Conservation (phyloP, 2,329 filamentous ascomycete species). For the Corynespora cassiicola region DNA sequence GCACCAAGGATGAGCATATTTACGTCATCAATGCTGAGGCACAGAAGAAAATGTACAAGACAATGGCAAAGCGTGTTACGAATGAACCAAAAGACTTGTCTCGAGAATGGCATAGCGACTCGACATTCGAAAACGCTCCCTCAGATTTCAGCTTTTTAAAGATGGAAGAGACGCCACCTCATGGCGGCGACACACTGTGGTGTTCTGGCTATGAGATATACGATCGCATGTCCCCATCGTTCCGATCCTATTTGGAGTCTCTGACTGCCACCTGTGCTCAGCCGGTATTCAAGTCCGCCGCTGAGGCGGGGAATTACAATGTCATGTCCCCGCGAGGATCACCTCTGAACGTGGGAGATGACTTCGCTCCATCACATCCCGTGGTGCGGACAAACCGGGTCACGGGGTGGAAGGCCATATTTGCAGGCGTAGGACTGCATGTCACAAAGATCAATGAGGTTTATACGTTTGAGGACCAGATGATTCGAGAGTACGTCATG, state of each 20-base stretch:
- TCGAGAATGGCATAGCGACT: constrained; percentile 65
- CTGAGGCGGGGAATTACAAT: constrained; percentile 14
- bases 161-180: constrained; percentile 22
- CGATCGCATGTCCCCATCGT: constrained; percentile 32
- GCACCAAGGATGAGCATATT: constrained; percentile 25
- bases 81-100: constrained; percentile 21
- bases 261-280: constrained; percentile 33
- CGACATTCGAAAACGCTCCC: constrained; percentile 68
- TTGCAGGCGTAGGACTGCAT: constrained; percentile 33
- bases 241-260: constrained; percentile 27
- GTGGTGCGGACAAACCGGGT: constrained; percentile 40
- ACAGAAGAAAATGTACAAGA: constrained; percentile 42
- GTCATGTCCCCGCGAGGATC: constrained; percentile 25
- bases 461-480: constrained; percentile 41
- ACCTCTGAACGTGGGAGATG: constrained; percentile 28
- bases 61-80: constrained; percentile 32
- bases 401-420: constrained; percentile 44
- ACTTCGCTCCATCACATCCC: constrained; percentile 29
- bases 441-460: constrained; percentile 48
- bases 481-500: constrained; percentile 47
- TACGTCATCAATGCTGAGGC: constrained; percentile 68
- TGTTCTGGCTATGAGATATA: constrained; percentile 51
- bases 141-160: constrained; percentile 26
- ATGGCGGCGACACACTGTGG: constrained; percentile 52
- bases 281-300: constrained; percentile 23